These are phyloP conservation scores for Cercospora sp. DNA, from an alignment of 2,329 filamentous ascomycete genomes.

Conservation along the genomic window DNA sequence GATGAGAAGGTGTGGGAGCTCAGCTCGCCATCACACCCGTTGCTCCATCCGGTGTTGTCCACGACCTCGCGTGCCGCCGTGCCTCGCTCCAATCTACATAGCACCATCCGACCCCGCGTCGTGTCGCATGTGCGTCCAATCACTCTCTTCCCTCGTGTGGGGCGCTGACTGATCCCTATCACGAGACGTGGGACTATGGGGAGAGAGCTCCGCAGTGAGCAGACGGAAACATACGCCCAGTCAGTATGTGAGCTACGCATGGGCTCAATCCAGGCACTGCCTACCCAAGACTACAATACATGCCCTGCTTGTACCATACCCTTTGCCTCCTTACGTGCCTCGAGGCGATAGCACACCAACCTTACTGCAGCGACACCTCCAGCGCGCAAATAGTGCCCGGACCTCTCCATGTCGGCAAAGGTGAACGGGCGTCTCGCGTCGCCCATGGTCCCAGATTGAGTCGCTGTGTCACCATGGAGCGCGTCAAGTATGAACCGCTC, in stretches of 20 bases:
- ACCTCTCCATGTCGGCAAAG: not conserved
- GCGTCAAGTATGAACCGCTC: not conserved
- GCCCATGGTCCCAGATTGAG: not conserved
- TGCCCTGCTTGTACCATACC: not conserved
- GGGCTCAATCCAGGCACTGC: not conserved
- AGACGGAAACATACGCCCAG: not conserved
- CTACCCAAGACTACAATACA: not conserved
- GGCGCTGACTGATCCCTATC: not conserved
- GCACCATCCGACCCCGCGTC: not conserved
- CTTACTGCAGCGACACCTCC: not conserved
- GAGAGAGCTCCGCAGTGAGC: not conserved
- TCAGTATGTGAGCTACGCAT: not conserved
- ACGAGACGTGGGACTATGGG: not conserved
- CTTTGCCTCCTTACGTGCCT: not conserved
- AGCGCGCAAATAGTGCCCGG: not conserved
- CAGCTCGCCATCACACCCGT: not conserved
- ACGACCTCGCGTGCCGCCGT: not conserved
- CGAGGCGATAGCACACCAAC: not conserved
- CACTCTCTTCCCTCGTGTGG: not conserved
- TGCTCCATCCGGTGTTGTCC: slow-evolving; percentile 4
- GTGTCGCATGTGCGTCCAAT: not conserved
- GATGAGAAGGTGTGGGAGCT: not conserved
- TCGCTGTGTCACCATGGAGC: not conserved
- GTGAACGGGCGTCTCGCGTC: not conserved
- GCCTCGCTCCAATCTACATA: slow-evolving; percentile 9